Evolutionary conservation across 2,329 filamentous ascomycete species (phyloP).

Genomic region (Celoporthe dispersa): DNA sequence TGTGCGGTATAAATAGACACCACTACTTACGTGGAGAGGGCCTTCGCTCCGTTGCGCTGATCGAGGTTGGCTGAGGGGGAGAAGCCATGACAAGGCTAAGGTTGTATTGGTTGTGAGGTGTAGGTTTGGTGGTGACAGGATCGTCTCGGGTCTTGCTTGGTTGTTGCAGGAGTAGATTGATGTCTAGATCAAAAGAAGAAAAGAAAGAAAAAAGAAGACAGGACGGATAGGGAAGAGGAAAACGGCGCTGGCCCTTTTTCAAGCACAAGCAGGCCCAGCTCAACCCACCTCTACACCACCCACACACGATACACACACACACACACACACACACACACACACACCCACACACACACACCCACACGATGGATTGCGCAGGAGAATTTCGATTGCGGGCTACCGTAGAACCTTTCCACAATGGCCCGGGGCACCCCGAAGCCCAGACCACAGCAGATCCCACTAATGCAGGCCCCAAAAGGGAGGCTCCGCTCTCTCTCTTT

Average conservation of each 20-base stretch:
- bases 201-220: not conserved
- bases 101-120: not conserved
- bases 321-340: no score
- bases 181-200: no score
- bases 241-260: constrained; percentile 10
- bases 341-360: no score
- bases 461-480: constrained; percentile 14
- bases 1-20: not conserved
- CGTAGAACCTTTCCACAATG: not conserved
- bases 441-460: constrained; percentile 8
- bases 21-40: constrained; percentile 16
- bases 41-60: constrained; percentile 15
- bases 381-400: constrained; percentile 3
- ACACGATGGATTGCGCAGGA: constrained; percentile 3
- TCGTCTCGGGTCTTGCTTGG: not conserved
- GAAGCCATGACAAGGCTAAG: constrained; percentile 20
- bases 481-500: not conserved
- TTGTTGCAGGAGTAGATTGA: no score
- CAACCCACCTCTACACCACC: not conserved
- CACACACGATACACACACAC: not conserved
- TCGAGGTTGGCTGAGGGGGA: constrained; percentile 9
- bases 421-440: constrained; percentile 19
- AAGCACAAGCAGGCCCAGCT: not conserved
- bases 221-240: not conserved
- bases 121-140: not conserved